These are phyloP conservation scores for Dalbergia cultrata DNA, from an alignment of 306 rosid species.

Conservation along the genomic window DNA sequence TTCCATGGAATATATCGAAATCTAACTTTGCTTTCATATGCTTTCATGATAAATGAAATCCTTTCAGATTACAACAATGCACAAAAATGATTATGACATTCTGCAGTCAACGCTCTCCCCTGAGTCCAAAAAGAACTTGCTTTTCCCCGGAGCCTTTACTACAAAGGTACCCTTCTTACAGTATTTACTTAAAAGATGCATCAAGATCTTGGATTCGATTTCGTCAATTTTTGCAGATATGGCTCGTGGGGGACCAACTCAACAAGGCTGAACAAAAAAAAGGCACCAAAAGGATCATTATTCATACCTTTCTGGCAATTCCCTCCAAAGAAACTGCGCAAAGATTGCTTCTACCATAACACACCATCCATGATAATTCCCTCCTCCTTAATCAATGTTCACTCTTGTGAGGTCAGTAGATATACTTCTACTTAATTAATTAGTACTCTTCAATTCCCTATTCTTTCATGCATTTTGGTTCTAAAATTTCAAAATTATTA, in stretches of 20 bases:
- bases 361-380: slow-evolving; percentile 84
- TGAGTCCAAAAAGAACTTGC: slow-evolving; percentile 43
- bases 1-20: not conserved
- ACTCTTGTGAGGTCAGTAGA: slow-evolving; percentile 80
- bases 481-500: too few relatives aligned
- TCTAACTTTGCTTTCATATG: not conserved
- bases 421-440: not conserved
- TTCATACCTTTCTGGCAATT: slow-evolving; percentile 77
- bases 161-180: slow-evolving; percentile 52
- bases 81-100: slow-evolving; percentile 52
- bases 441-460: not conserved
- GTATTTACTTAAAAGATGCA: not conserved
- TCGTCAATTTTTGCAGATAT: slow-evolving; percentile 51
- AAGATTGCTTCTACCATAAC: slow-evolving; percentile 72
- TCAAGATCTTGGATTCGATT: not conserved
- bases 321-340: slow-evolving; percentile 70
- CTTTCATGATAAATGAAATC: not conserved
- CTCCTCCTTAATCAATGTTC: slow-evolving; percentile 57
- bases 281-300: slow-evolving; percentile 74
- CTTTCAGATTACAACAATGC: slow-evolving; percentile 55
- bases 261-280: slow-evolving; percentile 62
- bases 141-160: slow-evolving; percentile 48
- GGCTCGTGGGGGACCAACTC: slow-evolving; percentile 78
- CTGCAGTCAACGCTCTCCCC: slow-evolving; percentile 50
- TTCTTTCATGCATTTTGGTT: not conserved